A percentile compares a stretch with the other conserved stretches of the same genome.
Evolutionary conservation across 2,329 filamentous ascomycete species (phyloP).

Genomic region (Pseudocercospora eumusae): DNA sequence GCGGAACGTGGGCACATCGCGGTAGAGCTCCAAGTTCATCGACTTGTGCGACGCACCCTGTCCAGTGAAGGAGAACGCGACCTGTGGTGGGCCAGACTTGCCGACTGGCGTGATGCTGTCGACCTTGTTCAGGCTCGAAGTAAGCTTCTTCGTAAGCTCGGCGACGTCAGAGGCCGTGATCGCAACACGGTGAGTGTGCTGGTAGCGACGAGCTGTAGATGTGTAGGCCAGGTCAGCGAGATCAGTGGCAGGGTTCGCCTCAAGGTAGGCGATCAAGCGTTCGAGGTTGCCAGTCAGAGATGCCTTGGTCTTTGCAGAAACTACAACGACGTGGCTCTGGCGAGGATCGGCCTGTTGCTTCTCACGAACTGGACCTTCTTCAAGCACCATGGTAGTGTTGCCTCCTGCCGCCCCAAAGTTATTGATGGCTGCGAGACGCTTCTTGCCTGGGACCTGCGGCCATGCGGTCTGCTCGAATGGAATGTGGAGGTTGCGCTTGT

Average conservation of each 20-base stretch:
- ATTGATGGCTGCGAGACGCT: conserved; percentile 57
- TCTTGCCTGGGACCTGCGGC: conserved; percentile 29
- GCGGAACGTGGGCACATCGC: conserved; percentile 35
- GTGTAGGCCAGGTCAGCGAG: conserved; percentile 65
- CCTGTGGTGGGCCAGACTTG: conserved; percentile 23
- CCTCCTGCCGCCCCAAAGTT: conserved; percentile 72
- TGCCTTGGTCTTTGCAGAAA: conserved; percentile 57
- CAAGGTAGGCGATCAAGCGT: conserved; percentile 57
- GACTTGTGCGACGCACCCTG: conserved; percentile 39
- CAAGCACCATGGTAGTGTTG: conserved; percentile 67
- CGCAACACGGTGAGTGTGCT: conserved; percentile 45
- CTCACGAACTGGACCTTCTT: conserved; percentile 56
- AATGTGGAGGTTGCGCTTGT: conserved; percentile 61
- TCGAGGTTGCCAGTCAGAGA: conserved; percentile 59
- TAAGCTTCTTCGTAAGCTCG: conserved; percentile 35
- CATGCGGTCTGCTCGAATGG: conserved; percentile 50
- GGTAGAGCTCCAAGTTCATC: conserved; percentile 39
- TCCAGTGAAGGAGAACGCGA: conserved; percentile 47
- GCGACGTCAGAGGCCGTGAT: conserved; percentile 37
- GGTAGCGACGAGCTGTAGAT: conserved; percentile 60
- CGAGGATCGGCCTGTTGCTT: conserved; percentile 52
- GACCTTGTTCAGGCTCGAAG: conserved; percentile 16
- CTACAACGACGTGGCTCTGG: conserved; percentile 58
- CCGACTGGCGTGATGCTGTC: conserved; percentile 24
- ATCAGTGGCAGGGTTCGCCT: conserved; percentile 50